Base-by-base conservation (phyloP, 345 rosid species). In the Acer saccharum region DNA sequence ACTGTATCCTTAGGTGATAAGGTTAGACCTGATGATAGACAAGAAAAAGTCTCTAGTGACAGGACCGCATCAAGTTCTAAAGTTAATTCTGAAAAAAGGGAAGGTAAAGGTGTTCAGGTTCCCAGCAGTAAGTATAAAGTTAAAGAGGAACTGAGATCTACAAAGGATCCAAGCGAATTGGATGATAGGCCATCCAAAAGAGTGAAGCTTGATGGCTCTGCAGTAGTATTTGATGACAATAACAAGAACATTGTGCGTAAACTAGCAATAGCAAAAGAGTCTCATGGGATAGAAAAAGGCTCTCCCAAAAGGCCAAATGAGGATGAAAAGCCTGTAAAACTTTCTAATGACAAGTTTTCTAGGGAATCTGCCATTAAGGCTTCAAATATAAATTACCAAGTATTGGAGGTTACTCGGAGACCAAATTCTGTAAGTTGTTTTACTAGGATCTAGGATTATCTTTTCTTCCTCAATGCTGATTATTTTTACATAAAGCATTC, bases 391-490 rank as follows among this genome's bases (percentile, higher is more conserved):
- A 82, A 72, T 67, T 41, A 73, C 57, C 80, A 81, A 85, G 81
- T 69, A 54, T 50, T 73, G 74, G 90, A 87, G 83, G 88, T 86
- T 75, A 76, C 81, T 65, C 80, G 72, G 46, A 88, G 80, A 60
- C 87, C 86, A 25, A 86, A 84, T 78, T 83, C 72, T 69, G 99
- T 95, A 90, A 93, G 99, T 92, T 80, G 7, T 75, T 44, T 63
- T 48, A 29, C 29, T 41, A 18, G 57, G 43, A 44, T 76, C 39
- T 48, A 18, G 57, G 43, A 35, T 76, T 68, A 61, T 17, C 73
- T 77, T 57, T 35, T 50, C 3, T 16, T 39, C 23, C 39, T 21
- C 17, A 66, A 14, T 65, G 14, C 58, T 63, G 44, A 4, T 9
- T 32, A 7, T 44, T 69, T 10, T 0, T 79, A 27, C 23, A 4